These are phyloP conservation scores for Phanerodontia chrysosporium DNA, from an alignment of 768 basidiomycete species.

Conservation along the genomic window DNA sequence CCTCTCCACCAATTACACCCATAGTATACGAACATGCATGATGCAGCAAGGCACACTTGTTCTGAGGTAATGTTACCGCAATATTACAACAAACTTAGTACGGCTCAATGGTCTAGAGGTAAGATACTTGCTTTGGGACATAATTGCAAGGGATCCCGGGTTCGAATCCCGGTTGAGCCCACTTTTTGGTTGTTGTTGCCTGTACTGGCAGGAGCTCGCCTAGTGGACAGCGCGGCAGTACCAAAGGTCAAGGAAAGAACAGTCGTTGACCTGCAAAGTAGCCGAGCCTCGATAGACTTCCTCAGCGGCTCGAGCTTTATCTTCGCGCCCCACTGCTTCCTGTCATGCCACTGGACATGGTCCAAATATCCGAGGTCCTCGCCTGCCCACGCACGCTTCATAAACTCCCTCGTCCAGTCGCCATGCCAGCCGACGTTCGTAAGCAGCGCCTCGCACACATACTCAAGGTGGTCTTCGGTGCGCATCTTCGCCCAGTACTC, in stretches of 20 bases:
- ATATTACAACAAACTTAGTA: too few species aligned
- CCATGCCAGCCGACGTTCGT: not conserved
- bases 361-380: not conserved
- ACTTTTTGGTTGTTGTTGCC: constrained; percentile 5
- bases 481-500: too few species aligned
- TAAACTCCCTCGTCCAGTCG: not conserved
- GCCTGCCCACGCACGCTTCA: not conserved
- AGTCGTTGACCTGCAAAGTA: too few species aligned
- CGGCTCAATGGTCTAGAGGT: constrained; percentile 40
- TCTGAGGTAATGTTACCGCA: too few species aligned
- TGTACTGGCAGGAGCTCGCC: not conserved
- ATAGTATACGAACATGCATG: too few species aligned
- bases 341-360: not conserved
- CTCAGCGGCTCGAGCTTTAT: not conserved
- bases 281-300: not conserved
- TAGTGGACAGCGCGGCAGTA: too few species aligned
- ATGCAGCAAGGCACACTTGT: too few species aligned
- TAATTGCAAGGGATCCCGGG: constrained; percentile 44
- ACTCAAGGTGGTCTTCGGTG: not conserved
- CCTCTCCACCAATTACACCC: too few species aligned
- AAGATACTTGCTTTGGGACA: constrained; percentile 49
- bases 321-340: not conserved
- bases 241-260: too few species aligned
- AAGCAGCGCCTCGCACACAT: not conserved
- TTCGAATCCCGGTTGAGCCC: constrained; percentile 46